Conservation (phyloP, 106 monocot genomes). For the Apostasia shenzhenica region DNA sequence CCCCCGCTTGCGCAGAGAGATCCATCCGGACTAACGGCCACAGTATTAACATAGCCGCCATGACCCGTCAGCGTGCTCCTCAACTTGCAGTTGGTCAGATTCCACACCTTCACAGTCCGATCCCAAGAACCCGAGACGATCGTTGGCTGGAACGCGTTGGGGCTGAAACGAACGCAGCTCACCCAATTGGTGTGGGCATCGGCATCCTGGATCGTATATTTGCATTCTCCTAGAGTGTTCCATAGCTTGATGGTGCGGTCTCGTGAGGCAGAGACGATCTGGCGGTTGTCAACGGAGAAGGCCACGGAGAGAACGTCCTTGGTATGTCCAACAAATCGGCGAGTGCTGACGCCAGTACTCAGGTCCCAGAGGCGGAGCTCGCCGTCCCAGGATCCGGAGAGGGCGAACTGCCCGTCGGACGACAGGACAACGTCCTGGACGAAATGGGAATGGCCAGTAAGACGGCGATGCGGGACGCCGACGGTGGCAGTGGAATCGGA, state of each 20-base stretch:
- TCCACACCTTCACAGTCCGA: conserved; percentile 26
- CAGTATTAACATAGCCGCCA: conserved; percentile 24
- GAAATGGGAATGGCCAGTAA: conserved; percentile 29
- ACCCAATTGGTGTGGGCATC: conserved; percentile 27
- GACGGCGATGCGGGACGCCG: conserved; percentile 20
- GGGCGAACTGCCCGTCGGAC: conserved; percentile 28
- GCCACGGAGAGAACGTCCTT: conserved; percentile 26
- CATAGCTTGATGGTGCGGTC: conserved; percentile 21
- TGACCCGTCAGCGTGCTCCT: conserved; percentile 18
- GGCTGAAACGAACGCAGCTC: conserved; percentile 23
- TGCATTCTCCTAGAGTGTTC: conserved; percentile 31
- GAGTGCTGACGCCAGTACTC: conserved; percentile 15
- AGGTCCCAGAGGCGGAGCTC: conserved; percentile 27
- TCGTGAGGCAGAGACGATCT: conserved; percentile 22
- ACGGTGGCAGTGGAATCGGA: conserved; percentile 3
- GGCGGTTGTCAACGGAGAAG: conserved; percentile 25
- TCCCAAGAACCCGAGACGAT: conserved; percentile 24
- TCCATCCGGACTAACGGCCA: conserved; percentile 24
- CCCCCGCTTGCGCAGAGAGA: conserved; percentile 31
- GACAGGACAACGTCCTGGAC: conserved; percentile 27
- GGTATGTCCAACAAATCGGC: conserved; percentile 19
- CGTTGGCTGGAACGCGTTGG: conserved; percentile 14
- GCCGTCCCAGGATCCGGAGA: conserved; percentile 25
- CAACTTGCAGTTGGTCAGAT: conserved; percentile 28
- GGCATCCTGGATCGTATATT: conserved; percentile 27